Evolutionary conservation across 495 filamentous ascomycete species (phyloP), one percentile per base, ranked within the genome.

Genomic region (Penicillium argentinense): DNA sequence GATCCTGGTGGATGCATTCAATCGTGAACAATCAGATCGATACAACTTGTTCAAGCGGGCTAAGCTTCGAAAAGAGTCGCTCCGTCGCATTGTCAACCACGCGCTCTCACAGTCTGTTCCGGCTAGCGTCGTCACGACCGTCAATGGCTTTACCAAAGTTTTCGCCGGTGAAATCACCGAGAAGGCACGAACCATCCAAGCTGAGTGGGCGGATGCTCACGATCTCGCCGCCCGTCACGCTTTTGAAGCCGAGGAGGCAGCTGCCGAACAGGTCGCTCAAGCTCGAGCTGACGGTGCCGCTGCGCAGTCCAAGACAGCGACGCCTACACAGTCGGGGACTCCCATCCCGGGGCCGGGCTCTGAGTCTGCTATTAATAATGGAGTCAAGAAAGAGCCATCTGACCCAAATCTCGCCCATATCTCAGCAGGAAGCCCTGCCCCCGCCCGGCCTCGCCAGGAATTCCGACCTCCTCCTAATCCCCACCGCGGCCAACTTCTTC

Each of bases 81-180:
- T 83, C 8, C 76, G 80, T 13, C 62, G 88, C 72, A 84, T 90
- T 51, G 81, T 89, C 62, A 96, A 96, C 55, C 88, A 91, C 53
- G 90, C 89, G 29, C 83, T 95, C 9, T 90, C 87, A 1, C 91
- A 96, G 64, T 93, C 88, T 14, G 89, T 91, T 3, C 85, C 89
- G 3, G 76, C 80, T 11, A 84, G 79, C 39, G 85, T 95, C 21
- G 83, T 92, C 28, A 84, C 84, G 16, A 87, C 85, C 18, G 84
- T 95, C 56, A 87, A 86, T 39, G 82, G 85, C 3, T 88, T 87
- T 43, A 84, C 86, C 24, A 96, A 96, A 64, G 77, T 90, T 47
- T 95, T 88, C 63, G 79, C 88, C 6, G 89, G 90, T 38, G 83
- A 90, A 40, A 77, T 96, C 41, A 83, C 95, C 40, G 89, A 95